Percentiles rank a stretch among this genome's conserved stretches.
phyloP scores from a whole-genome alignment of 2,329 filamentous ascomycete species.

The Ophiocordyceps robertsii region DNA sequence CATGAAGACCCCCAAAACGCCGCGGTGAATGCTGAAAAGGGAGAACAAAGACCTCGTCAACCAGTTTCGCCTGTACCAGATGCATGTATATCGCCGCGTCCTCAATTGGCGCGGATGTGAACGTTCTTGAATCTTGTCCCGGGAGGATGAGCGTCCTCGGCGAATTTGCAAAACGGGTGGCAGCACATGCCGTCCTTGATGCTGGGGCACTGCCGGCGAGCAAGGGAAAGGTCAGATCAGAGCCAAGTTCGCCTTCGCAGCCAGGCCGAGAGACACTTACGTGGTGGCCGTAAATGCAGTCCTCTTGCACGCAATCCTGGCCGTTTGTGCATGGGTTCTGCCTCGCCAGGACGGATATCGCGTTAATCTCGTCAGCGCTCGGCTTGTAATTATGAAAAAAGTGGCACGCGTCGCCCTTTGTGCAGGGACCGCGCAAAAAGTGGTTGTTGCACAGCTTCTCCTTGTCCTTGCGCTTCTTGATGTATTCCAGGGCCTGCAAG shows the following conservation, averaged over 20 bases:
- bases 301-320: slow-evolving; percentile 42
- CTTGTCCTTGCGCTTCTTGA: slow-evolving; percentile 40
- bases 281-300: slow-evolving; percentile 49
- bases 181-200: slow-evolving; percentile 35
- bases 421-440: slow-evolving; percentile 43
- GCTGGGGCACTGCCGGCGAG: slow-evolving; percentile 33
- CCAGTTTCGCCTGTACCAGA: too few relatives aligned
- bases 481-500: slow-evolving; percentile 30
- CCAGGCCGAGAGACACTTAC: too few relatives aligned
- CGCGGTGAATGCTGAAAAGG: too few relatives aligned
- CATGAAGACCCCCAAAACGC: too few relatives aligned
- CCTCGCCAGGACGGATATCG: slow-evolving; percentile 41
- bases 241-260: background rate
- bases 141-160: slow-evolving; percentile 38
- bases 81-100: too few relatives aligned
- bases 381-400: slow-evolving; percentile 44
- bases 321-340: slow-evolving; percentile 43
- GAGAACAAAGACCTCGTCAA: too few relatives aligned
- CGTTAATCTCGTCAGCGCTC: slow-evolving; percentile 38
- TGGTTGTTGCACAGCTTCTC: slow-evolving; percentile 51
- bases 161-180: slow-evolving; percentile 43
- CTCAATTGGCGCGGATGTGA: slow-evolving; percentile 18
- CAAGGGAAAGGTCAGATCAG: background rate
- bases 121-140: slow-evolving; percentile 35
- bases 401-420: slow-evolving; percentile 37